These are phyloP conservation scores for Hypoxylon sp. DNA, from an alignment of 2,329 filamentous ascomycete species.

Conservation along the genomic window DNA sequence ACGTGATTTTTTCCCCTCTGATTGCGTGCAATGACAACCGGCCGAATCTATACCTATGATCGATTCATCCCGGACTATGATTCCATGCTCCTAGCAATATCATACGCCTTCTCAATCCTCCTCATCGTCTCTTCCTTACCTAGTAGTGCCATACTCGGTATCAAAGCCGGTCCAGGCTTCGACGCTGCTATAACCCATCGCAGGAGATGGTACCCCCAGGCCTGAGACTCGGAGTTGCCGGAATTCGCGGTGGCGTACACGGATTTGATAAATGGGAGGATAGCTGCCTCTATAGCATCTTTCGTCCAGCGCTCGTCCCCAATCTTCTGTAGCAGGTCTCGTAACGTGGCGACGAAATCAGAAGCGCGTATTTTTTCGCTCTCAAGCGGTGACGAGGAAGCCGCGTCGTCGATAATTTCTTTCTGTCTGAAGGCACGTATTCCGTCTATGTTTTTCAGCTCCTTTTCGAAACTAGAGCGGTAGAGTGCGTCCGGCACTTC, in stretches of 20 bases:
- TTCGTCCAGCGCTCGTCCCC: constrained; percentile 43
- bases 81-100: constrained; percentile 36
- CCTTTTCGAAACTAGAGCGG: constrained; percentile 24
- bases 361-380: constrained; percentile 20
- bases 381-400: neutral
- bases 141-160: constrained; percentile 49
- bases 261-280: constrained; percentile 46
- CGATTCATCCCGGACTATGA: neutral
- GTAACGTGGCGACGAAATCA: constrained; percentile 39
- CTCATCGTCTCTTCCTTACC: constrained; percentile 50
- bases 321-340: constrained; percentile 39
- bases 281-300: constrained; percentile 33
- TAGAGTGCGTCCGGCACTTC: constrained; percentile 40
- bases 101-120: constrained; percentile 44
- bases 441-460: neutral
- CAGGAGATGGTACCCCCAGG: constrained; percentile 51
- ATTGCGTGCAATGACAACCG: neutral
- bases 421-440: constrained; percentile 26
- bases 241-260: constrained; percentile 30
- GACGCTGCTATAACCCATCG: constrained; percentile 51
- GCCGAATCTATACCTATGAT: neutral
- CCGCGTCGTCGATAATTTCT: neutral
- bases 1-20: constrained; percentile 5
- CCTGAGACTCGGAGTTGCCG: constrained; percentile 9
- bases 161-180: constrained; percentile 46